Base-by-base conservation (phyloP, 768 basidiomycete genomes). In the Tulasnella calospora region DNA sequence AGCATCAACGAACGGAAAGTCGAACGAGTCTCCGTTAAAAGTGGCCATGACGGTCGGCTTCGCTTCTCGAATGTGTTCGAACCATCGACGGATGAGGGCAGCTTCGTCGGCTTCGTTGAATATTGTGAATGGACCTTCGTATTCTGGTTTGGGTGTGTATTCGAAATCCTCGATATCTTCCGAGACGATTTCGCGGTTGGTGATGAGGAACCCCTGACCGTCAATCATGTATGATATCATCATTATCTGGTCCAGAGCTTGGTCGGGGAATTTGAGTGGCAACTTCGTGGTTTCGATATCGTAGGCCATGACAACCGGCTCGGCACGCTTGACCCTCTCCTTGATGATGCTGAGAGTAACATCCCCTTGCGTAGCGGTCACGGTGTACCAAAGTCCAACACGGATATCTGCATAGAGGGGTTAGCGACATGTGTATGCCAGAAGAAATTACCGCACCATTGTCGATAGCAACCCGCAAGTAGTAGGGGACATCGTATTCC, bases 171-270 rank as follows among this genome's bases (percentile, higher is more conserved):
- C 96, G 80, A 99, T 98, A 82, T 99, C 95, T 83, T 98, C 96
- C 79, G 92, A 91, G 79, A 99, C 95, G 73, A 99, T 98, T 81
- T 99, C 98, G 61, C 98, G 89, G 82, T 99, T 99, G 30, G 95
- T 98, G 84, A 99, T 98, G 80, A 99, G 89, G 83, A 93, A 99
- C 0, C 98, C 98, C 84, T 96, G 94, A 0, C 96, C 97, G 83
- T 99, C 98, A 23, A 99, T 87, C 96, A 99, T 99, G 85, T 99
- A 99, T 67, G 98, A 99, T 80, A 99, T 99, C 98, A 99, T 99
- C 97, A 99, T 99, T 82, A 99, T 95, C 83, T 98, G 96, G 86
- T 99, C 98, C 35, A 94, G 92, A 9, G 90, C 89, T 81, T 96
- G 92, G 86, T 99, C 98, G 0, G 98, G 97, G 83, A 99, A 99